Percentiles rank a stretch among this genome's conserved stretches.
These are phyloP conservation scores for Hyparrhenia diplandra DNA, from an alignment of 176 grass and related monocot species.

Conservation along the genomic window DNA sequence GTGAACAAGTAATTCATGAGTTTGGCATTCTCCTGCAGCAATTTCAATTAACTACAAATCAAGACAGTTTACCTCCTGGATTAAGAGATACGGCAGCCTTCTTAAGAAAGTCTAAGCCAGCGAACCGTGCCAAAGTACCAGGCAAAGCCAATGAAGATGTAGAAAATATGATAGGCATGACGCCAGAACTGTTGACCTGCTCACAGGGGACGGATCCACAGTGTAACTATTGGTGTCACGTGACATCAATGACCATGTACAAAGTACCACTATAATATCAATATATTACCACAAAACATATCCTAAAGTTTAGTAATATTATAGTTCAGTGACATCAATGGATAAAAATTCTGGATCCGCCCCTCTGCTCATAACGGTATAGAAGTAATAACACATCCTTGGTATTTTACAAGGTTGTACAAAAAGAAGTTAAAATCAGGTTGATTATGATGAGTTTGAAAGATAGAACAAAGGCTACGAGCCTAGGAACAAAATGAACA, in stretches of 20 bases:
- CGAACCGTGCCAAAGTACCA: constrained; percentile 90
- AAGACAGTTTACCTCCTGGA: constrained; percentile 67
- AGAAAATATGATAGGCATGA: constrained; percentile 99
- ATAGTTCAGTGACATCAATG: too few species aligned
- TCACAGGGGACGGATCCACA: too few species aligned
- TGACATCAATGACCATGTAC: too few species aligned
- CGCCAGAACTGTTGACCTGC: constrained; percentile 96
- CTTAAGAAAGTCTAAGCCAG: constrained; percentile 84
- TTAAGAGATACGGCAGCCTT: constrained; percentile 85
- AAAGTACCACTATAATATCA: too few species aligned
- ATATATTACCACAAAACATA: too few species aligned
- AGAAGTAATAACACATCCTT: background rate
- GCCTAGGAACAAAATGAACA: background rate
- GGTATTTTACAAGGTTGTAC: constrained; percentile 22
- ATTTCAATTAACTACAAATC: background rate
- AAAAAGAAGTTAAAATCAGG: constrained; percentile 9
- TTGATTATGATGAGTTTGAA: background rate
- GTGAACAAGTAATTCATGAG: background rate
- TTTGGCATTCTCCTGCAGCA: constrained; percentile 1
- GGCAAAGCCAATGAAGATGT: constrained; percentile 94
- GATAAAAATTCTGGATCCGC: too few species aligned
- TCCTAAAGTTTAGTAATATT: too few species aligned
- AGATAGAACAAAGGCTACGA: constrained; percentile 15
- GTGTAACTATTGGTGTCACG: too few species aligned
- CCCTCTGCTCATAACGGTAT: too few species aligned